Evolutionary conservation across 2,329 filamentous ascomycete genomes (phyloP).

Genomic region (Fusarium sp.): DNA sequence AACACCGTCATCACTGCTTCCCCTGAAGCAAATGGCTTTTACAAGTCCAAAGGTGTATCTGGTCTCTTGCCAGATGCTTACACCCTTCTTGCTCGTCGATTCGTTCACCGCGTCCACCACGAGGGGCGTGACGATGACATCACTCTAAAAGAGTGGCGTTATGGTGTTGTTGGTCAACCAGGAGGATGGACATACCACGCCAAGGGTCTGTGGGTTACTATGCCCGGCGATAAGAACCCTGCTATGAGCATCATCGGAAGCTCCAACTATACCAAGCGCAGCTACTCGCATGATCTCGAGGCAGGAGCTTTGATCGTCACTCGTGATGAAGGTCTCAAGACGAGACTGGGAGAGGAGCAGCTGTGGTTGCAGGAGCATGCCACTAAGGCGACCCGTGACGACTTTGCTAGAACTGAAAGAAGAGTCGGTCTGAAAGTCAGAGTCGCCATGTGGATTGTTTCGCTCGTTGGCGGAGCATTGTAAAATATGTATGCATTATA

Average conservation of each 20-base stretch:
- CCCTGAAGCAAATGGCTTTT: conserved; percentile 96
- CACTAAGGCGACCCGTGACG: conserved; percentile 74
- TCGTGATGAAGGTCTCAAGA: conserved; percentile 76
- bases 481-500: conserved; percentile 54
- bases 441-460: conserved; percentile 94
- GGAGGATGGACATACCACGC: conserved; percentile 98
- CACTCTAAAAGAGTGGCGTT: conserved; percentile 86
- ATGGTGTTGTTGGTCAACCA: conserved; percentile 81
- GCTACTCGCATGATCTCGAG: conserved; percentile 92
- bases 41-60: conserved; percentile 85
- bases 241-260: conserved; percentile 88
- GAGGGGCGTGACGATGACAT: conserved; percentile 68
- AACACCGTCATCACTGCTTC: conserved; percentile 93
- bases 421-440: conserved; percentile 87
- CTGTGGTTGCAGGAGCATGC: conserved; percentile 83
- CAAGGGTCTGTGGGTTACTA: conserved; percentile 91
- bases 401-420: conserved; percentile 84
- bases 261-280: conserved; percentile 95
- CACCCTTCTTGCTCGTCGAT: conserved; percentile 85
- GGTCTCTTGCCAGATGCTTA: conserved; percentile 93
- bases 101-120: conserved; percentile 71
- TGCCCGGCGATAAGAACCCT: conserved; percentile 74
- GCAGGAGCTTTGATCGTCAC: conserved; percentile 90
- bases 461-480: conserved; percentile 86
- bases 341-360: conserved; percentile 81